phyloP scores from a whole-genome alignment of 352 stramenopile genomes.

The Globisporangium acanthophoron region DNA sequence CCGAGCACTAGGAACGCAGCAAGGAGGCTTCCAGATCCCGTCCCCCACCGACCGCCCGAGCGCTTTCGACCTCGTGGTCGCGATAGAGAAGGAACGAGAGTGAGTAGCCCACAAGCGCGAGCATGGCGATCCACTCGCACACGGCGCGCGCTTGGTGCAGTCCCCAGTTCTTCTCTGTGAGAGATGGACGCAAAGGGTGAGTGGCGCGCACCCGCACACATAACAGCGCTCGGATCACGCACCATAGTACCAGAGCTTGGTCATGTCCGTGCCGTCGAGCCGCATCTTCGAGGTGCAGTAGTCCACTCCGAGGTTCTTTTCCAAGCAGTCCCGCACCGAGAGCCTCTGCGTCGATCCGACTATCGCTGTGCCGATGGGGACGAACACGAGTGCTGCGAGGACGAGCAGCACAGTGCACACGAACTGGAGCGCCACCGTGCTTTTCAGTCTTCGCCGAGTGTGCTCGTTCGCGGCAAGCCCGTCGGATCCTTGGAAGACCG shows the following conservation, averaged over 20 bases:
- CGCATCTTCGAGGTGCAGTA: constrained; percentile 38
- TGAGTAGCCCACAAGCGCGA: constrained; percentile 49
- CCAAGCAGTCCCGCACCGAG: constrained; percentile 19
- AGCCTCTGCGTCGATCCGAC: constrained; percentile 6
- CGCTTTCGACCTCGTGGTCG: constrained; percentile 7
- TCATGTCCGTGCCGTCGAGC: constrained; percentile 17
- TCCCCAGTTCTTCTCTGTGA: constrained; percentile 17
- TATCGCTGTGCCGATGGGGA: constrained; percentile 17
- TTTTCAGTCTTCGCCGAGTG: constrained; percentile 8
- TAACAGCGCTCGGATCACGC: not conserved
- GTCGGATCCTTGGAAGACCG: not conserved
- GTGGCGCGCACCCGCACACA: not conserved
- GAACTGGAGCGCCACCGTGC: constrained; percentile 21
- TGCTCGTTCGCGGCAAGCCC: not conserved
- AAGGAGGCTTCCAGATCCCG: not conserved
- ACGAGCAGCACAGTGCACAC: constrained; percentile 16
- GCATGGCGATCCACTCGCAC: constrained; percentile 39
- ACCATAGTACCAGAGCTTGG: constrained; percentile 47
- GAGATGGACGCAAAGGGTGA: not conserved
- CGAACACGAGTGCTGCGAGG: constrained; percentile 16
- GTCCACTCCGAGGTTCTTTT: constrained; percentile 19
- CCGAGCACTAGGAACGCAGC: too few relatives aligned
- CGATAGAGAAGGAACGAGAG: constrained; percentile 31
- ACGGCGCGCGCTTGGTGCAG: constrained; percentile 35
- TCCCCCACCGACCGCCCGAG: not conserved